Percentiles rank a stretch among this genome's conserved stretches.
Evolutionary conservation across 2,329 filamentous ascomycete genomes (phyloP).

Genomic region (Penicillium sp.): DNA sequence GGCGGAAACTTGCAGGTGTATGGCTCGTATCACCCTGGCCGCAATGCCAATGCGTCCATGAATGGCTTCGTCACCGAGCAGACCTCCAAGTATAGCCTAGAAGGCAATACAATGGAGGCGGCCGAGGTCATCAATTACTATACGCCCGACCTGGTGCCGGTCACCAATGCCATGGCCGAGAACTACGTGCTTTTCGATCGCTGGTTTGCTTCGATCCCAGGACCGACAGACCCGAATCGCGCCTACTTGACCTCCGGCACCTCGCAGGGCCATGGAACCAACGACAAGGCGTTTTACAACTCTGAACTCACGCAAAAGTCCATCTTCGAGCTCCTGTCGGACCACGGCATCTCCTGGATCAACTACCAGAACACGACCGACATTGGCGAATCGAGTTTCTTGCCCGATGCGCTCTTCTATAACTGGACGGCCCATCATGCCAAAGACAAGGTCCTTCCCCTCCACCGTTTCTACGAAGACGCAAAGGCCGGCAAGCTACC

Average conservation of each 20-base stretch:
- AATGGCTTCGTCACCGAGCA: slow-evolving; percentile 47
- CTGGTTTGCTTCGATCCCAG: slow-evolving; percentile 44
- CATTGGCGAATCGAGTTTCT: slow-evolving; percentile 8
- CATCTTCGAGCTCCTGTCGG: slow-evolving; percentile 43
- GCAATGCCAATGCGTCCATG: slow-evolving; percentile 32
- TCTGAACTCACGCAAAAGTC: slow-evolving; percentile 40
- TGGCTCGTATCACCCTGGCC: slow-evolving; percentile 37
- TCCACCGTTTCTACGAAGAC: slow-evolving; percentile 47
- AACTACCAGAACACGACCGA: slow-evolving; percentile 49
- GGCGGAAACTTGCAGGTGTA: slow-evolving; percentile 46
- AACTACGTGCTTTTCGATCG: slow-evolving; percentile 48
- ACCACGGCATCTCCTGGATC: slow-evolving; percentile 44
- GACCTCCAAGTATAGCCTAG: slow-evolving; percentile 34
- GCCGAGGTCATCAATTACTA: slow-evolving; percentile 48
- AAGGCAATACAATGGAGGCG: slow-evolving; percentile 38
- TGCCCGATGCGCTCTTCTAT: slow-evolving; percentile 36
- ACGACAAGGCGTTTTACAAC: slow-evolving; percentile 35
- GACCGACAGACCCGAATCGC: slow-evolving; percentile 42
- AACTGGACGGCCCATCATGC: slow-evolving; percentile 29
- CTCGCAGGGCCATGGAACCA: slow-evolving; percentile 40
- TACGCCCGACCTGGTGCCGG: slow-evolving; percentile 42
- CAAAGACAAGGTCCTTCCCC: slow-evolving; percentile 35
- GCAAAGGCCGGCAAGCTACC: slow-evolving; percentile 46
- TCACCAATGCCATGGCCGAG: slow-evolving; percentile 42
- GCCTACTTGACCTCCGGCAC: slow-evolving; percentile 42